Percentiles rank a stretch among this genome's conserved stretches.
These are phyloP conservation scores for Colletotrichum cordylinicola DNA, from an alignment of 2,329 filamentous ascomycete genomes.

Conservation along the genomic window DNA sequence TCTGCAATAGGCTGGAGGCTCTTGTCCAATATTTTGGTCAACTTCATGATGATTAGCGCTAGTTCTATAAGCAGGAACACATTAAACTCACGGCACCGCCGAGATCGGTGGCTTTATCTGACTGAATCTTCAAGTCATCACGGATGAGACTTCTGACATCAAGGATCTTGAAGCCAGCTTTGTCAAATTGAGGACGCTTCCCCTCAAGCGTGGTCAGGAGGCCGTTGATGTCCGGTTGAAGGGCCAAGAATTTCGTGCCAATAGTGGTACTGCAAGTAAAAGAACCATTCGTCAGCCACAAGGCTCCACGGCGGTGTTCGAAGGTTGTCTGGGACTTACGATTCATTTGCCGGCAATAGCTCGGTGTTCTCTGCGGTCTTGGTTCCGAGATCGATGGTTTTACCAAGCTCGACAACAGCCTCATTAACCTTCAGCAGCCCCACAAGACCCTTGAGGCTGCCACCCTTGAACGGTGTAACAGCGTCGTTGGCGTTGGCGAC, in stretches of 20 bases:
- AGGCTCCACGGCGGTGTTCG: neutral
- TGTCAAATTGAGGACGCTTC: conserved; percentile 15
- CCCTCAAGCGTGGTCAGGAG: neutral
- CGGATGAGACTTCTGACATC: conserved; percentile 15
- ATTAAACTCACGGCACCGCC: neutral
- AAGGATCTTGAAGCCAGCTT: conserved; percentile 13
- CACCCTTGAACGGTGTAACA: conserved; percentile 10
- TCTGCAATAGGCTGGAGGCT: neutral
- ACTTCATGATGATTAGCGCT: neutral
- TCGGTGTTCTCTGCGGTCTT: neutral
- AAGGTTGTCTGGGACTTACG: neutral
- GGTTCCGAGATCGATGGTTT: neutral
- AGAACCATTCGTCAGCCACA: neutral
- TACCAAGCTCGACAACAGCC: conserved; percentile 3
- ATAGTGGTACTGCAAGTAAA: neutral
- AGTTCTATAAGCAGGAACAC: fast-evolving
- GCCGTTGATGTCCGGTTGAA: conserved; percentile 7
- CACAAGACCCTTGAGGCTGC: neutral
- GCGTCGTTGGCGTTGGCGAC: neutral
- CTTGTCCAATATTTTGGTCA: neutral
- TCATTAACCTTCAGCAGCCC: conserved; percentile 14
- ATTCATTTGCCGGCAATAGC: neutral
- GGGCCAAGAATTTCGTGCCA: neutral
- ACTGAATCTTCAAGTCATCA: neutral
- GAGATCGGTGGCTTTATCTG: conserved; percentile 4